Evolutionary conservation across 495 filamentous ascomycete species (phyloP), one percentile per base, ranked within the genome.

Genomic region (Neurospora sp.): DNA sequence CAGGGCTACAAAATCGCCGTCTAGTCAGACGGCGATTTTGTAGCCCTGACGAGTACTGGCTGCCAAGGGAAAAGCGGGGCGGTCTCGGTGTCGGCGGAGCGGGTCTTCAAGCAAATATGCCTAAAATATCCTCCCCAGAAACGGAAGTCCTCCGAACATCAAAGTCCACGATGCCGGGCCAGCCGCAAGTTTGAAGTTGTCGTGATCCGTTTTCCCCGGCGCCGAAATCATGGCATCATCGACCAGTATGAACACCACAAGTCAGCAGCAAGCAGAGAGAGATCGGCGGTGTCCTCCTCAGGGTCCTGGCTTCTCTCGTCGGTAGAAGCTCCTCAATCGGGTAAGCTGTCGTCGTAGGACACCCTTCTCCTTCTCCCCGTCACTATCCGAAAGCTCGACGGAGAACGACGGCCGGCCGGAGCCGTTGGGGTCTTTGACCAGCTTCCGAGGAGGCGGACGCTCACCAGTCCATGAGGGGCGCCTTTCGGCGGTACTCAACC

Each of bases 351-450:
- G 75, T 37, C 78, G 70, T 14, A 81, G 73, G 16, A 80, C 37
- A 5, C 69, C 69, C 72, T 78, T 78, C 4, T 77, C 77, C 74
- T 77, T 78, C 39, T 74, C 76, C 1, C 42, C 77, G 18, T 78
- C 76, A 59, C 72, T 79, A 20, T 78, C 79, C 38, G 77, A 76
- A 10, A 82, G 69, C 69, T 78, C 77, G 14, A 76, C 31, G 12
- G 77, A 79, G n/a, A 74, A 77, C 11, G 75, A 77, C 7, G 78
- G 79, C 48, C 77, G 69, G 14, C 76, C 70, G 46, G 77, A 76
- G 23, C 76, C 77, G 69, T 77, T 79, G 48, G 73, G 76, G 44
- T 79, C 78, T 39, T 80, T 80, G 46, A 79, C 73, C 7, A 80
- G 76, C 71, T 80, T 80, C 62, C 79, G 75, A 1, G 78, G 46